These are phyloP conservation scores for Wallacemonas sp. DNA, from an alignment of 208 protist species.

Conservation along the genomic window DNA sequence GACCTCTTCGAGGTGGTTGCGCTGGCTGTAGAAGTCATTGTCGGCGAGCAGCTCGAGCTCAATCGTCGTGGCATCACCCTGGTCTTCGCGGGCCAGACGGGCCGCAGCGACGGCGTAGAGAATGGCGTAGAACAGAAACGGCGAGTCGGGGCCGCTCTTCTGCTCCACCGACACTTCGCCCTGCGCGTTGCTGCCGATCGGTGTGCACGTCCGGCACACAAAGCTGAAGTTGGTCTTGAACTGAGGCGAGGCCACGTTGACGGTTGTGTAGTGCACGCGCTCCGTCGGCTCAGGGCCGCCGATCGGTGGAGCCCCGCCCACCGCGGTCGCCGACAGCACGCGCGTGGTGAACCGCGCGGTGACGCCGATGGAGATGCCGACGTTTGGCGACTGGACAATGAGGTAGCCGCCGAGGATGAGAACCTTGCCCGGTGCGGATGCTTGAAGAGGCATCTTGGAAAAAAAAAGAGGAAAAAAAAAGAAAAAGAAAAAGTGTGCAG, in stretches of 20 bases:
- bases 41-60: constrained; percentile 80
- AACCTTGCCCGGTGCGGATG: constrained; percentile 95
- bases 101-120: constrained; percentile 66
- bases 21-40: constrained; percentile 94
- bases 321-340: constrained; percentile 20
- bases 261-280: constrained; percentile 23
- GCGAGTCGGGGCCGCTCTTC: constrained; percentile 47
- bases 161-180: constrained; percentile 51
- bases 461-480: constrained; percentile 1
- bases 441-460: constrained; percentile 25
- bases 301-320: constrained; percentile 5
- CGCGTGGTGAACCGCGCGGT: constrained; percentile 88
- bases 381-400: constrained; percentile 90
- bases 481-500: not conserved
- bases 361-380: constrained; percentile 93
- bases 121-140: constrained; percentile 77
- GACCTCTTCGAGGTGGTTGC: constrained; percentile 73
- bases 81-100: constrained; percentile 17
- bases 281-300: constrained; percentile 17
- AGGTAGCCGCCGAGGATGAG: constrained; percentile 96
- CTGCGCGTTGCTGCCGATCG: constrained; percentile 9
- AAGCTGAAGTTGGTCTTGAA: constrained; percentile 75
- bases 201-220: constrained; percentile 29
- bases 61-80: constrained; percentile 4
- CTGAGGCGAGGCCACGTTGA: constrained; percentile 83